A percentile compares a stretch with the other conserved stretches of the same genome.
These are phyloP conservation scores for Brassica cretica DNA, from an alignment of 345 rosid genomes.

Conservation along the genomic window DNA sequence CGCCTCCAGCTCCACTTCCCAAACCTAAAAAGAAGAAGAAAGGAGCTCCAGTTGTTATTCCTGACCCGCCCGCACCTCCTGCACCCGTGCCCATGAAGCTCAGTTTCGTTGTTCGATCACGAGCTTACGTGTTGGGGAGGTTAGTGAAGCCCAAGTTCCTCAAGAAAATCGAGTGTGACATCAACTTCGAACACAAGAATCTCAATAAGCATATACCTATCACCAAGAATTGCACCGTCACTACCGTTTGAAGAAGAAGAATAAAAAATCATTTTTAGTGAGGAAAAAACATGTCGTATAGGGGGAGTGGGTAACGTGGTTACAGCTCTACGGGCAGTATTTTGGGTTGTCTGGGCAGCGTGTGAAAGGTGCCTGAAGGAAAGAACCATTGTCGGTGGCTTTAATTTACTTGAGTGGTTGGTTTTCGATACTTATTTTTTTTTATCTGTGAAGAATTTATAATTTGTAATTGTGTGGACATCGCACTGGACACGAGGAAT, in stretches of 20 bases:
- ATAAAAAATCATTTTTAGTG: background rate
- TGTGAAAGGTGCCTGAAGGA: conserved; percentile 23
- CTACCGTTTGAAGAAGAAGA: conserved; percentile 27
- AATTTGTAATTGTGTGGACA: background rate
- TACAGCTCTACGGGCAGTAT: conserved; percentile 57
- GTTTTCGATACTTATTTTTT: background rate
- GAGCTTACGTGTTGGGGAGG: conserved; percentile 85
- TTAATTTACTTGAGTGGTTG: conserved; percentile 18
- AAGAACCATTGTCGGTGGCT: conserved; percentile 35
- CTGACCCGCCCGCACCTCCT: conserved; percentile 47
- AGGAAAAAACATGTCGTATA: conserved; percentile 15
- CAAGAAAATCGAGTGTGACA: conserved; percentile 61
- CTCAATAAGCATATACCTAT: conserved; percentile 62
- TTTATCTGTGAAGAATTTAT: background rate
- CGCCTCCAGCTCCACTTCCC: conserved; percentile 54
- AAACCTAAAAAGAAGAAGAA: conserved; percentile 39
- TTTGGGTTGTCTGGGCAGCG: conserved; percentile 44
- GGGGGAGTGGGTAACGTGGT: conserved; percentile 11
- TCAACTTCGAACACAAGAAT: conserved; percentile 67
- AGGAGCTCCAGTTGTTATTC: background rate
- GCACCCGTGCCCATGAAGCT: conserved; percentile 66
- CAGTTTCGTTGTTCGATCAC: conserved; percentile 62
- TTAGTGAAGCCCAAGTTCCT: conserved; percentile 80
- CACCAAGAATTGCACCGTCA: conserved; percentile 71
- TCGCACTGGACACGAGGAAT: background rate